Conservation (phyloP, 192 early-diverging fungal genomes). For the Endogone sp. region DNA sequence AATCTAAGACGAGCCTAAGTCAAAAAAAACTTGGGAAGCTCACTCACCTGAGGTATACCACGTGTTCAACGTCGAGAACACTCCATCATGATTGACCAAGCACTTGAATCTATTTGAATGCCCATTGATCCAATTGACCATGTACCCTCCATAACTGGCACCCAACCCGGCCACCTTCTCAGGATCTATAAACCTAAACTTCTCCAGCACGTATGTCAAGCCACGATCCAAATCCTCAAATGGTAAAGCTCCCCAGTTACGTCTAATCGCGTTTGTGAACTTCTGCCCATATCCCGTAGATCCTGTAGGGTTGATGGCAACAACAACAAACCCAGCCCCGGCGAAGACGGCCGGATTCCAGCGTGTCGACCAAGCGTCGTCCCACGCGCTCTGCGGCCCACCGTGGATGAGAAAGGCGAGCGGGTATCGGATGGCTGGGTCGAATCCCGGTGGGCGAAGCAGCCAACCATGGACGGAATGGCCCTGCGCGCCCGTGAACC, state of each 20-base stretch:
- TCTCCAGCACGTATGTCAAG: conserved; percentile 53
- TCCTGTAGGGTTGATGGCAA: conserved; percentile 74
- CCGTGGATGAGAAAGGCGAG: conserved; percentile 79
- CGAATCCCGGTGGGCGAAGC: conserved; percentile 57
- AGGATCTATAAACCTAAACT: conserved; percentile 52
- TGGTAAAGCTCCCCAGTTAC: conserved; percentile 76
- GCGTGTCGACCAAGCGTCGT: conserved; percentile 58
- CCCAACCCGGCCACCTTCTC: conserved; percentile 59
- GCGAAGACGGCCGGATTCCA: conserved; percentile 78
- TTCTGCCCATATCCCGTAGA: conserved; percentile 76
- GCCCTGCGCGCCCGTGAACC: conserved; percentile 59
- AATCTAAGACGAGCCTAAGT: background rate
- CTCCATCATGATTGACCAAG: conserved; percentile 73
- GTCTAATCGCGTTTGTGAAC: conserved; percentile 67
- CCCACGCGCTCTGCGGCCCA: conserved; percentile 72
- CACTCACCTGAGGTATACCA: conserved; percentile 55
- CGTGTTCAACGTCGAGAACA: conserved; percentile 51
- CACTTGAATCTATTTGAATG: conserved; percentile 62
- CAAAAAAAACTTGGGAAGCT: background rate
- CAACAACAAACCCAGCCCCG: conserved; percentile 64
- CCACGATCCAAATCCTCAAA: conserved; percentile 74
- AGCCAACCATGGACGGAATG: conserved; percentile 62
- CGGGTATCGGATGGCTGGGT: conserved; percentile 58
- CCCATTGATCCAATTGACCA: conserved; percentile 84
- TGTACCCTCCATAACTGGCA: conserved; percentile 77